Evolutionary conservation across 2,329 filamentous ascomycete genomes (phyloP), one percentile per base, ranked within the genome.

Genomic region (Chrysosporium queenslandicum): DNA sequence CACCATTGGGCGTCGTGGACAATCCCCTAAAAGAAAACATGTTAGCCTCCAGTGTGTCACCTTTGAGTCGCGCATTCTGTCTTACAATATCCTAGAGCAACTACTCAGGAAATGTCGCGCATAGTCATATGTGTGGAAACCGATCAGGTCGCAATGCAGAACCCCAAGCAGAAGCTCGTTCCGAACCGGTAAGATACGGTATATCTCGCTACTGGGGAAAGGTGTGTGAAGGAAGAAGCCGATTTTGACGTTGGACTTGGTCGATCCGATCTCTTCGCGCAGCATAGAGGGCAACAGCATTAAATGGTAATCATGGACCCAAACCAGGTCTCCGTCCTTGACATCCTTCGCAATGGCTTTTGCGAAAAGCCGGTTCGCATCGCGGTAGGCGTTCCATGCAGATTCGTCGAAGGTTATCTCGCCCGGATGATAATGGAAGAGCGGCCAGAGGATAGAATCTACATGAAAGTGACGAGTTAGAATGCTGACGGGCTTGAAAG

Each of bases 111-210:
- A 98, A 71, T 98, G 92, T 49, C 92, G 81, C n/a, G 90, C 91
- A 65, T 98, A 98, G 72, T 97, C 91, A 73, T 96, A 97, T 25
- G 92, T 98, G 71, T 98, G 92, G 75, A 98, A 97, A 29, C 92
- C 92, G 64, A 97, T 88, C 55, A 98, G 75, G 66, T 97, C 92
- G 73, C 91, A 95, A 66, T 94, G 86, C 30, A 98, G 77, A 36
- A 97, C 82, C 52, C 92, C 90, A 46, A 85, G 78, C 41, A 98
- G 78, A 47, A 97, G 82, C 63, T 88, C 84, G 66, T 95, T 89
- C 57, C 92, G 82, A 27, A 97, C 91, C 0, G 92, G 92, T 7
- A 97, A 75, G 59, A 97, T 96, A 58, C 92, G 82, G 72, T 96
- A 97, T 64, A 97, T 95, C 70, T 97, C 91, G 61, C 87, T 94